These are phyloP conservation scores for Myxozyma geophila DNA, from an alignment of 805 yeast species.

Conservation along the genomic window DNA sequence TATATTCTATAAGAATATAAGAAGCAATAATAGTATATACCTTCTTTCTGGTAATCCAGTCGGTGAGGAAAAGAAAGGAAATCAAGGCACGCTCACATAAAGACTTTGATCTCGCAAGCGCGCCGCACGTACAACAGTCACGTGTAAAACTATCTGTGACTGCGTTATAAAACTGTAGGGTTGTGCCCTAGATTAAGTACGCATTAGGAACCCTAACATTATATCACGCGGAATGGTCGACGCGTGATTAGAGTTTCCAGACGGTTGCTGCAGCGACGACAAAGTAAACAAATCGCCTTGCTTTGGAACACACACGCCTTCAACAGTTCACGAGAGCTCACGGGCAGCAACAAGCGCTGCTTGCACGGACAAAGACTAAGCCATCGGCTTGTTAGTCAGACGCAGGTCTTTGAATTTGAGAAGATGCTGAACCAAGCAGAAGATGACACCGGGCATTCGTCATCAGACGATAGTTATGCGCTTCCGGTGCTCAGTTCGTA, in stretches of 20 bases:
- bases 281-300: constrained; percentile 1
- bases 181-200: not conserved
- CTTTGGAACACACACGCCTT: not conserved
- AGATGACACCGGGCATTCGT: constrained; percentile 26
- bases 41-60: constrained; percentile 41
- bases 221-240: not conserved
- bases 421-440: constrained; percentile 4
- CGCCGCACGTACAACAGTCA: constrained; percentile 4
- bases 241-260: not conserved
- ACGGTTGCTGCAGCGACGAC: constrained; percentile 1
- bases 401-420: too few relatives aligned
- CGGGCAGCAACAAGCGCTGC: not conserved
- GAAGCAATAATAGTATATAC: constrained; percentile 15
- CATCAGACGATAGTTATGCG: constrained; percentile 52
- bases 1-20: not conserved
- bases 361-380: too few relatives aligned
- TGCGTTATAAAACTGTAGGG: constrained; percentile 7
- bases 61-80: constrained; percentile 19
- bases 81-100: not conserved
- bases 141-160: constrained; percentile 6
- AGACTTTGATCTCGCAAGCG: not conserved
- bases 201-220: not conserved
- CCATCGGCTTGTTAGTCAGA: too few relatives aligned
- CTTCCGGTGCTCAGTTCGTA: constrained; percentile 67
- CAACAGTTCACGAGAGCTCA: not conserved